phyloP scores from a whole-genome alignment of 2,329 filamentous ascomycete genomes.

The Orbilia quercus region DNA sequence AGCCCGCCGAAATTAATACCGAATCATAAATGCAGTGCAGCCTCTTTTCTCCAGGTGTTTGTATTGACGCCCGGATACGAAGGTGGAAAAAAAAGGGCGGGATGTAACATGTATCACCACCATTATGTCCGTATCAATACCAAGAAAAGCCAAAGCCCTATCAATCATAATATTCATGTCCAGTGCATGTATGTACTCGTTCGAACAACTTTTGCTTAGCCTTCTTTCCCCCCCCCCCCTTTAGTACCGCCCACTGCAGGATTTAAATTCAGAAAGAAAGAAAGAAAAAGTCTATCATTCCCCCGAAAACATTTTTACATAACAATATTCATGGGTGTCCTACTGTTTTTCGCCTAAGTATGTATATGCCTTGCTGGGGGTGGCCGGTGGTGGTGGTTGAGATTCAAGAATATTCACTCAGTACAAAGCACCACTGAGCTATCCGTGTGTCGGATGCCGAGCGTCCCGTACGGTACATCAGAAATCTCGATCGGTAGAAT shows the following conservation, averaged over 20 bases:
- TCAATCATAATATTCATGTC: conserved; percentile 3
- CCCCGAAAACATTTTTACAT: conserved; percentile 29
- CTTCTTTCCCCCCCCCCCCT: background rate
- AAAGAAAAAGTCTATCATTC: conserved; percentile 33
- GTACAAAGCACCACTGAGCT: too few relatives aligned
- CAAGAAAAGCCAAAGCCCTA: conserved; percentile 2
- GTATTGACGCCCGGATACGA: conserved; percentile 20
- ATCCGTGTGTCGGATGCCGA: conserved; percentile 37
- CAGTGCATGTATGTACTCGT: background rate
- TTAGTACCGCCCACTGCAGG: conserved; percentile 54
- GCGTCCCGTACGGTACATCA: too few relatives aligned
- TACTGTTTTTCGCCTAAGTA: conserved; percentile 24
- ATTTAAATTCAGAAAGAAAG: too few relatives aligned
- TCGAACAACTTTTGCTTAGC: conserved; percentile 3
- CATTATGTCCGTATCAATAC: conserved; percentile 18
- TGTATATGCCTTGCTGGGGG: background rate
- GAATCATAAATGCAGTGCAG: conserved; percentile 1
- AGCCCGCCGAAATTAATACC: conserved; percentile 49
- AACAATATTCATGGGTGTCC: conserved; percentile 38
- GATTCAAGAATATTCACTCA: conserved; percentile 26
- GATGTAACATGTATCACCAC: conserved; percentile 9
- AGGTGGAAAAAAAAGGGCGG: too few relatives aligned
- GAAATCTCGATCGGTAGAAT: conserved; percentile 33
- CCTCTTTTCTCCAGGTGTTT: background rate
- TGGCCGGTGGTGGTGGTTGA: background rate